These are phyloP conservation scores for Oemleria cerasiformis DNA, from an alignment of 306 rosid species.

Conservation along the genomic window DNA sequence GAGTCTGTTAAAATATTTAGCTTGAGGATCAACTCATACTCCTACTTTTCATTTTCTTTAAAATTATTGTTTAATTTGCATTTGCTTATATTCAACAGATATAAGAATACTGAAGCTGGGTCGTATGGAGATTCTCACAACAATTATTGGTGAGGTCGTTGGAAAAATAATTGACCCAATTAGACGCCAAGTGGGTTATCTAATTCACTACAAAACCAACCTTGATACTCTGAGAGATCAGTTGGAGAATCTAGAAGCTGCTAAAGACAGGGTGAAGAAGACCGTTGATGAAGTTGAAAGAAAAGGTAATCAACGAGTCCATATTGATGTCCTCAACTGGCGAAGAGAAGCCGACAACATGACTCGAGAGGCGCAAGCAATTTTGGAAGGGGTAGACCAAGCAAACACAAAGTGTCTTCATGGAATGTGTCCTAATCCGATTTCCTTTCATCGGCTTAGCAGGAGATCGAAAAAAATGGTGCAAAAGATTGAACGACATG, in stretches of 20 bases:
- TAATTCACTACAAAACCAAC: constrained; percentile 11
- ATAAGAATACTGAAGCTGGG: too few species aligned
- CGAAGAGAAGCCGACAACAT: accelerated
- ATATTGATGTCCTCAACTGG: not conserved
- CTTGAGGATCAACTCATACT: too few species aligned
- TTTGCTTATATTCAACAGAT: not conserved
- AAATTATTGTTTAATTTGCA: not conserved
- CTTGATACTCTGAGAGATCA: not conserved
- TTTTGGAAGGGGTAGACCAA: not conserved
- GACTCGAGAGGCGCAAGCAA: not conserved
- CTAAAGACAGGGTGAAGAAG: not conserved
- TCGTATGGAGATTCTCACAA: not conserved
- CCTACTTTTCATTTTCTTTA: too few species aligned
- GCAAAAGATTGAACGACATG: too few species aligned
- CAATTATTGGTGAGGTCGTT: not conserved
- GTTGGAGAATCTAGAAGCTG: not conserved
- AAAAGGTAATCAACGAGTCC: constrained; percentile 4
- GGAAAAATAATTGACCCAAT: constrained; percentile 12
- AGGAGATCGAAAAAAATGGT: too few species aligned
- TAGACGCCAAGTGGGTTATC: constrained; percentile 20
- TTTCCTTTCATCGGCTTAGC: too few species aligned
- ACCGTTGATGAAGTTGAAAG: constrained; percentile 5
- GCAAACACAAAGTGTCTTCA: not conserved
- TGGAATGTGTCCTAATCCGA: too few species aligned
- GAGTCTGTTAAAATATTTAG: too few species aligned